Conservation (phyloP, 345 rosid species). For the Citrus hindsii region DNA sequence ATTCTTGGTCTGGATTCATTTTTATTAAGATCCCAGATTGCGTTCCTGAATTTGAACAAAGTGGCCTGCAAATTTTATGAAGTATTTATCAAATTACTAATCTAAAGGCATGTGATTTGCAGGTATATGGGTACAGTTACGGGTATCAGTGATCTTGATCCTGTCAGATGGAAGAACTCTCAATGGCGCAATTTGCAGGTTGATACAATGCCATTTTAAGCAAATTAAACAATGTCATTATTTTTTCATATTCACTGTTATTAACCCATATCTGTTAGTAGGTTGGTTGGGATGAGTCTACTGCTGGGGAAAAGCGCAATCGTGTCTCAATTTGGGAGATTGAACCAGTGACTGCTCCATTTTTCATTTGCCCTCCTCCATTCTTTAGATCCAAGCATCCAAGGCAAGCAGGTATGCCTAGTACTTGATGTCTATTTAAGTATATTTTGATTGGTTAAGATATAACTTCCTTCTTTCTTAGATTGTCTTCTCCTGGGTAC, state of each 20-base stretch:
- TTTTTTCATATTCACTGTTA: neutral
- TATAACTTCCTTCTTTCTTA: neutral
- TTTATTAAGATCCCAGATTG: slow-evolving; percentile 1
- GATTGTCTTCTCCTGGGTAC: slow-evolving; percentile 1
- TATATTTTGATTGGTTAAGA: neutral
- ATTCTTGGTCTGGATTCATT: neutral
- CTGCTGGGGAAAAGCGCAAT: slow-evolving; percentile 76
- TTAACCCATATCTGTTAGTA: slow-evolving; percentile 21
- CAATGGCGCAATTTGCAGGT: slow-evolving; percentile 98
- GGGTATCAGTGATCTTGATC: slow-evolving; percentile 82
- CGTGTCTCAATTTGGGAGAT: slow-evolving; percentile 97
- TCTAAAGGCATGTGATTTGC: slow-evolving; percentile 19
- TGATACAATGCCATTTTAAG: neutral
- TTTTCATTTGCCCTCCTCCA: slow-evolving; percentile 91
- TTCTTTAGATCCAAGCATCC: slow-evolving; percentile 79
- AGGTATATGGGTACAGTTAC: slow-evolving; percentile 98
- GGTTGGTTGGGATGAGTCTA: slow-evolving; percentile 99
- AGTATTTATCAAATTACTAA: neutral
- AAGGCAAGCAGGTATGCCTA: slow-evolving; percentile 82
- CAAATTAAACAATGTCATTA: neutral
- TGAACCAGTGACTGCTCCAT: slow-evolving; percentile 91
- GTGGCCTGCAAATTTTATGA: neutral
- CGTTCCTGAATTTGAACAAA: neutral
- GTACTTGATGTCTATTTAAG: slow-evolving; percentile 26
- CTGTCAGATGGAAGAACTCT: slow-evolving; percentile 89